A percentile compares a stretch with the other conserved stretches of the same genome.
phyloP scores from a whole-genome alignment of 345 rosid species.

The Kandelia obovata region DNA sequence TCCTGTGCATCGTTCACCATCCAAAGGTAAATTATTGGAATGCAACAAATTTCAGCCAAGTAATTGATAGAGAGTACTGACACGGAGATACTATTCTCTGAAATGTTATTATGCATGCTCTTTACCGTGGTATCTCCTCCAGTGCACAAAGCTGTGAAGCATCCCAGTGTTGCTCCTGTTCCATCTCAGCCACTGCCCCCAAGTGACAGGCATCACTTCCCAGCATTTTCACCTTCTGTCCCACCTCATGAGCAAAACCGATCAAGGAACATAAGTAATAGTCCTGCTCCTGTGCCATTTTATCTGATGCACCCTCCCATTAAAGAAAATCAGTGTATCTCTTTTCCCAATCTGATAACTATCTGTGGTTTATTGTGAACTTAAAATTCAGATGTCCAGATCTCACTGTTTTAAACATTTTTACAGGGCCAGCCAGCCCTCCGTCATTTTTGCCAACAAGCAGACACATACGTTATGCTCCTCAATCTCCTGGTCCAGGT shows the following conservation, averaged over 20 bases:
- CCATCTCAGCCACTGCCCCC: constrained; percentile 31
- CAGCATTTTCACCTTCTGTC: constrained; percentile 44
- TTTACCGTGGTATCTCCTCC: constrained; percentile 41
- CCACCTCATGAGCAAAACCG: constrained; percentile 39
- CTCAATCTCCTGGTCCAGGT: constrained; percentile 53
- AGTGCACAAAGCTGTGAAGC: constrained; percentile 14
- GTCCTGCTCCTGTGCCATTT: constrained; percentile 44
- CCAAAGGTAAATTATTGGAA: constrained; percentile 37
- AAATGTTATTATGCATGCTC: constrained; percentile 21
- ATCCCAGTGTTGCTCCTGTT: constrained; percentile 23
- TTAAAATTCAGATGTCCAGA: not conserved
- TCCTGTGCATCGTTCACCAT: constrained; percentile 33
- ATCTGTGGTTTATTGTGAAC: not conserved
- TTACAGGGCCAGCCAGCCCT: constrained; percentile 39
- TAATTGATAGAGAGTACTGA: not conserved
- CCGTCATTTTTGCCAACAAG: constrained; percentile 36
- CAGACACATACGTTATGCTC: constrained; percentile 36
- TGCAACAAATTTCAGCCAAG: not conserved
- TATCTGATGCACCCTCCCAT: constrained; percentile 43
- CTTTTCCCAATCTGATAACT: not conserved
- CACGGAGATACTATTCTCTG: not conserved
- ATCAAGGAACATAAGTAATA: constrained; percentile 28
- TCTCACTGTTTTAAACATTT: constrained; percentile 25
- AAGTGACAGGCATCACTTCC: constrained; percentile 20
- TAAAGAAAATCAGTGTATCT: constrained; percentile 41